A percentile compares a stretch with the other conserved stretches of the same genome.
Conservation (phyloP, 1,284 basidiomycete genomes). For the Sanghuangporus baumii region DNA sequence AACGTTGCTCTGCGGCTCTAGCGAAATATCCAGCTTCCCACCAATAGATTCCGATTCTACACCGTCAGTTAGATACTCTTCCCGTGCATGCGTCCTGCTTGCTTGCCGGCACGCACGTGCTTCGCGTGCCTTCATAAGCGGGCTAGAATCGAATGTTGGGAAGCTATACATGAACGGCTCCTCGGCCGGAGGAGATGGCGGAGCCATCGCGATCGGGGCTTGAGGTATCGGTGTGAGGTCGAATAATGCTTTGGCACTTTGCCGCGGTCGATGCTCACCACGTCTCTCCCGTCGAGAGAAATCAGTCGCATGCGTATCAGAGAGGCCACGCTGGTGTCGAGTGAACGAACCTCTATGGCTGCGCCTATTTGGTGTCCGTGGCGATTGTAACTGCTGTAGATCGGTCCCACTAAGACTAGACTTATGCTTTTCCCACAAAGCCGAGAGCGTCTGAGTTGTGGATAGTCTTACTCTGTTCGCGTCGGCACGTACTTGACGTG, state of each 20-base stretch:
- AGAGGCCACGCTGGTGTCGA: conserved; percentile 9
- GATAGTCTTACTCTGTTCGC: not conserved
- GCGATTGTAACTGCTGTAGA: not conserved
- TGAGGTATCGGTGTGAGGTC: conserved; percentile 8
- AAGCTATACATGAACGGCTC: conserved; percentile 18
- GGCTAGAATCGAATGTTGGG: conserved; percentile 12
- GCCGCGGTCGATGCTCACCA: conserved; percentile 5
- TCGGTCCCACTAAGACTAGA: not conserved
- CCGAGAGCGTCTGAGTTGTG: conserved; percentile 9
- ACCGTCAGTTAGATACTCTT: not conserved
- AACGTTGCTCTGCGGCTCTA: not conserved
- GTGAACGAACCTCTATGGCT: conserved; percentile 1
- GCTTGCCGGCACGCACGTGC: conserved; percentile 9
- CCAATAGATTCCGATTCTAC: not conserved
- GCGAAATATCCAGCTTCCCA: not conserved
- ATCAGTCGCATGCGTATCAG: not conserved
- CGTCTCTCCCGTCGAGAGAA: not conserved
- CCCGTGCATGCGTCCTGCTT: not conserved
- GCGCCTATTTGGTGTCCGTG: not conserved
- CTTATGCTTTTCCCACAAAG: conserved; percentile 13
- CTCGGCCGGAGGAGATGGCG: not conserved
- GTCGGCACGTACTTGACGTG: not conserved
- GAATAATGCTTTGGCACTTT: conserved; percentile 8
- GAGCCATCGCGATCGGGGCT: not conserved
- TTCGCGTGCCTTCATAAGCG: conserved; percentile 13